A percentile compares a stretch with the other conserved stretches of the same genome.
Conservation (phyloP, 1,284 basidiomycete genomes). For the Trametes polyzona region DNA sequence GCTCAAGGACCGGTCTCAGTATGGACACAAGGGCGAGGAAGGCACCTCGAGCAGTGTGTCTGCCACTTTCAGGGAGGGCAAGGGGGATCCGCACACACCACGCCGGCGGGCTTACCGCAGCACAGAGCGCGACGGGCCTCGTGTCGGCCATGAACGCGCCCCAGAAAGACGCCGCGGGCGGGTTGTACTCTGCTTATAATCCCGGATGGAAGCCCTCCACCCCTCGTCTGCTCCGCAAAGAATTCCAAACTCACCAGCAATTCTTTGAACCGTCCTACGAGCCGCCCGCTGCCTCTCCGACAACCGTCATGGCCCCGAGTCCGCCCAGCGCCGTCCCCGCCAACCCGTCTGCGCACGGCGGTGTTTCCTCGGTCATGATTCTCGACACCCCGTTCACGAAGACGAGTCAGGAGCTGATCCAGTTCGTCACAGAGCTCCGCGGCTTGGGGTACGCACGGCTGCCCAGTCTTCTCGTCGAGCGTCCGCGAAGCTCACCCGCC, state of each 20-base stretch:
- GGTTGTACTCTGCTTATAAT: too few relatives aligned
- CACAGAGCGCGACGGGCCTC: background rate
- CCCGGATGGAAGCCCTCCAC: too few relatives aligned
- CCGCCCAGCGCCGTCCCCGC: too few relatives aligned
- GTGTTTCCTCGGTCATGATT: background rate
- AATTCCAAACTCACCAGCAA: too few relatives aligned
- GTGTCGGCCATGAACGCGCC: background rate
- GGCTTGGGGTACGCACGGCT: conserved; percentile 1
- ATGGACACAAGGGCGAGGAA: too few relatives aligned
- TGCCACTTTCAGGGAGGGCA: background rate
- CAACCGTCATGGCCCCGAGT: background rate
- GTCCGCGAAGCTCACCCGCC: background rate
- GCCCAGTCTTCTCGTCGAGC: background rate
- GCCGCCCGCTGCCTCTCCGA: too few relatives aligned
- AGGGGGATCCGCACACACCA: background rate
- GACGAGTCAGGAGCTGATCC: conserved; percentile 17
- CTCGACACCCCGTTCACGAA: conserved; percentile 19
- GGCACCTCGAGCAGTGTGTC: too few relatives aligned
- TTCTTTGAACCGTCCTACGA: background rate
- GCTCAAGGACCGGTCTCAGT: too few relatives aligned
- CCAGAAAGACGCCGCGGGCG: background rate
- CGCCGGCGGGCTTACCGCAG: background rate
- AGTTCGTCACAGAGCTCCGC: conserved; percentile 8
- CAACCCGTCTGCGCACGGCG: too few relatives aligned
- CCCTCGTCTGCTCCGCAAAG: too few relatives aligned